A percentile compares a stretch with the other conserved stretches of the same genome.
Evolutionary conservation across 2,329 filamentous ascomycete genomes (phyloP).

Genomic region (Byssoonygena ceratinophila): DNA sequence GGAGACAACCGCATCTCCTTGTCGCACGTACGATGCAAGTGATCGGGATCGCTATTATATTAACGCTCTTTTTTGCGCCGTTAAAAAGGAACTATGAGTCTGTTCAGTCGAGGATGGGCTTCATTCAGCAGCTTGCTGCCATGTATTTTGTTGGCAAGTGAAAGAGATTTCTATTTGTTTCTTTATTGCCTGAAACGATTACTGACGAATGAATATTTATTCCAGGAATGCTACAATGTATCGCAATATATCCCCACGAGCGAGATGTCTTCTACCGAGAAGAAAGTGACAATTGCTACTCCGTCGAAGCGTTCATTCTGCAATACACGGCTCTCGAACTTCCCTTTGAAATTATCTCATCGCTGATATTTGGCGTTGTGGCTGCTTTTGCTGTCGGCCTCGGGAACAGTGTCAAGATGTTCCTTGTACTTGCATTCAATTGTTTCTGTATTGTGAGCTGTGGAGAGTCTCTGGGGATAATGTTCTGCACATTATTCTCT

Average conservation of each 20-base stretch:
- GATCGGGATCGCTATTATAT: constrained; percentile 51
- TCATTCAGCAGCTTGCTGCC: constrained; percentile 60
- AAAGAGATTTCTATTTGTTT: neutral
- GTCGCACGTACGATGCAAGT: constrained; percentile 59
- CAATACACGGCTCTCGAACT: constrained; percentile 61
- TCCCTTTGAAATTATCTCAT: constrained; percentile 58
- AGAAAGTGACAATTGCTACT: constrained; percentile 62
- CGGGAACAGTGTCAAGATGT: constrained; percentile 51
- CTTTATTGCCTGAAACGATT: neutral
- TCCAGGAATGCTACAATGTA: constrained; percentile 65
- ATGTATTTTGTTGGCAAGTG: constrained; percentile 31
- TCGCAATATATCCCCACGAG: constrained; percentile 61
- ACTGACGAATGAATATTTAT: neutral
- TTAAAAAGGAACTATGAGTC: constrained; percentile 57
- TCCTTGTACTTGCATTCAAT: constrained; percentile 57
- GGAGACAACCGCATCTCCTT: constrained; percentile 54
- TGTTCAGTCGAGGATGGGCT: constrained; percentile 63
- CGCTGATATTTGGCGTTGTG: constrained; percentile 55
- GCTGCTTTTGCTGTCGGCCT: constrained; percentile 56
- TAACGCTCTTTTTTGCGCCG: constrained; percentile 61
- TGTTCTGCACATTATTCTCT: constrained; percentile 66
- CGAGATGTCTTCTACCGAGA: constrained; percentile 69
- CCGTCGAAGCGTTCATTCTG: constrained; percentile 58
- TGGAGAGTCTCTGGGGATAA: constrained; percentile 65
- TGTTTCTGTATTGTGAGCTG: constrained; percentile 64